phyloP scores from a whole-genome alignment of 106 monocot species.

The Phalaenopsis equestris region DNA sequence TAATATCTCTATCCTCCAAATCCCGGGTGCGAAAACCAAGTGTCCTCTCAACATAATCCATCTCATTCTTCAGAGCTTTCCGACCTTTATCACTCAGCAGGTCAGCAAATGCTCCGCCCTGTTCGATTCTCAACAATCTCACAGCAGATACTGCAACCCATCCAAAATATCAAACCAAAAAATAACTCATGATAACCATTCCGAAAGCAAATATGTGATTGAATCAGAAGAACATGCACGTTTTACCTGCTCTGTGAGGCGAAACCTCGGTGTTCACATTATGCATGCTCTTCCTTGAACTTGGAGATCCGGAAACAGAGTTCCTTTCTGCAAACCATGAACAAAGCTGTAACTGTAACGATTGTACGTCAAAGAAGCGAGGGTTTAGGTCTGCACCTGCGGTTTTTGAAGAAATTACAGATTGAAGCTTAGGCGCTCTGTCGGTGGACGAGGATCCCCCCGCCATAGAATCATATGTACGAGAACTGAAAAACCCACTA shows the following conservation, averaged over 20 bases:
- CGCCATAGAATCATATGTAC: background rate
- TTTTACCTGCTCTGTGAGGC: slow-evolving; percentile 83
- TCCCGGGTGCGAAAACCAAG: slow-evolving; percentile 76
- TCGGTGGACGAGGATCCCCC: background rate
- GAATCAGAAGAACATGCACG: background rate
- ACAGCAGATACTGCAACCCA: slow-evolving; percentile 57
- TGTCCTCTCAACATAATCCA: slow-evolving; percentile 90
- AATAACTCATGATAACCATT: background rate
- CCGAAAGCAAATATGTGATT: background rate
- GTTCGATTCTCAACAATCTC: slow-evolving; percentile 81
- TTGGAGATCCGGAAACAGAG: slow-evolving; percentile 1
- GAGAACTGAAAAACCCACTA: background rate
- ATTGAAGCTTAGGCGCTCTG: background rate
- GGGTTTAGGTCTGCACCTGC: slow-evolving; percentile 6
- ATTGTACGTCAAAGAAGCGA: background rate
- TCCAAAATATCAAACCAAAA: background rate
- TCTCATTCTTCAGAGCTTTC: slow-evolving; percentile 53
- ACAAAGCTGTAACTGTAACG: background rate
- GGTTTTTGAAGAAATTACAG: background rate
- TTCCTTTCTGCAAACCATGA: slow-evolving; percentile 7
- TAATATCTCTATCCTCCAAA: slow-evolving; percentile 80
- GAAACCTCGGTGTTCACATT: slow-evolving; percentile 60
- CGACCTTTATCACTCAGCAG: slow-evolving; percentile 66
- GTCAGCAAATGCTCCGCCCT: slow-evolving; percentile 85
- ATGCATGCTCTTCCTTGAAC: slow-evolving; percentile 15